Conservation (phyloP, 306 rosid species). For the Lotus japonicus region DNA sequence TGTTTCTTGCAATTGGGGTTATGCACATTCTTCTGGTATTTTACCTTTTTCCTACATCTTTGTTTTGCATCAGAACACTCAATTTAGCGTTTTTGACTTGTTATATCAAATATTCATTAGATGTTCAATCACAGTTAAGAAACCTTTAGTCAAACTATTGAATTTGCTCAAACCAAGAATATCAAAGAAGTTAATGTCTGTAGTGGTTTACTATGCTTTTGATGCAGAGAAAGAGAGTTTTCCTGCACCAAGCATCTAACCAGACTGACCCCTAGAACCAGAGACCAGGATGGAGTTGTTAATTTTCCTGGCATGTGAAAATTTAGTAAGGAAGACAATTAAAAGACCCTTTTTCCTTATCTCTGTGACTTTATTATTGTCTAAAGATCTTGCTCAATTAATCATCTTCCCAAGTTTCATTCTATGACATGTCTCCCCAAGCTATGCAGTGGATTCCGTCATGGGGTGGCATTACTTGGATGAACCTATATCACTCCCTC, state of each 20-base stretch:
- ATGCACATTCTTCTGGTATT: constrained; percentile 17
- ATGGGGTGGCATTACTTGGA: constrained; percentile 62
- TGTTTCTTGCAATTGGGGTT: constrained; percentile 22
- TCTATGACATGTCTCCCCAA: constrained; percentile 59
- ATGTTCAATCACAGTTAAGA: constrained; percentile 24
- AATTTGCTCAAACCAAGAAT: constrained; percentile 29
- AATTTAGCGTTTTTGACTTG: constrained; percentile 1
- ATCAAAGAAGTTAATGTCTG: constrained; percentile 48
- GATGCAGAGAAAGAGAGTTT: constrained; percentile 90
- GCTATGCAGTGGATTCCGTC: constrained; percentile 57
- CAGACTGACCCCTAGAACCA: constrained; percentile 88
- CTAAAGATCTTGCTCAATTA: constrained; percentile 36
- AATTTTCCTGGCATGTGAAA: constrained; percentile 62
- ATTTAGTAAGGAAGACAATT: constrained; percentile 60
- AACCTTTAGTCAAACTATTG: constrained; percentile 32
- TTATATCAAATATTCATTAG: constrained; percentile 23
- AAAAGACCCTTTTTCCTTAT: constrained; percentile 33
- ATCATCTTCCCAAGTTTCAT: constrained; percentile 43
- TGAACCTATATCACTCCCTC: constrained; percentile 49
- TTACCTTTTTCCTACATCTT: constrained; percentile 15
- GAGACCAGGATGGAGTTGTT: constrained; percentile 73
- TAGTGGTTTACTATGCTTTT: constrained; percentile 81
- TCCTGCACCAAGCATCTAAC: constrained; percentile 86
- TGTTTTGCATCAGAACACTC: constrained; percentile 7
- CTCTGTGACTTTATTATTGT: constrained; percentile 35